Evolutionary conservation across 345 rosid genomes (phyloP), one percentile per base, ranked within the genome.

Genomic region (Cardamine resedifolia): DNA sequence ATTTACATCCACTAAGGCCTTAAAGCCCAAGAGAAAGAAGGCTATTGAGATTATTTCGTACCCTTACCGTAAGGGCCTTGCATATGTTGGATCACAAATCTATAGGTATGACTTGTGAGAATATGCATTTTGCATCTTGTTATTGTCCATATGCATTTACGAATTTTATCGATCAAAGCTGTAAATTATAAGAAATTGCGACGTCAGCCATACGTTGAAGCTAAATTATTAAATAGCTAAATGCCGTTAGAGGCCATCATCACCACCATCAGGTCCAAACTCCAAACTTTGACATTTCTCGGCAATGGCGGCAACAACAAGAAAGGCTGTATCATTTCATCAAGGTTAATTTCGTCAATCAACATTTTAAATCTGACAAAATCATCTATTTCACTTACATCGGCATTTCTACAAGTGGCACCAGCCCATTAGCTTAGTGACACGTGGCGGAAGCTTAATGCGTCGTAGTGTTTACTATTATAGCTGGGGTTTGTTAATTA

Each of bases 271-370:
- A 45, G 11, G 10, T 20, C 64, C 57, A 28, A 28, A 28, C 1
- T 28, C 30, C 30, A 28, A 28, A 28, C 27, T 10, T 24, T 36
- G 67, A 59, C 66, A 69, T 4, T 47, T 49, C 4, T 16, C 5
- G 7, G 39, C n/a, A 49, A 27, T 61, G 75, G 61, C 68, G 68
- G 60, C 75, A 71, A 41, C 26, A 39, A 14, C n/a, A n/a, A n/a
- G 18, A 43, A 62, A 16, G 44, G 69, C 4, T 10, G 14, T 18
- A 62, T 14, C 14, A 53, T 51, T 3, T 39, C 3, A 24, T 15
- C 3, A 67, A 55, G 27, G 28, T 14, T 7, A 53, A 6, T 41
- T 41, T 68, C 52, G 72, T 68, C 63, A 68, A 39, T 23, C 33
- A n/a, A 3, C 0, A 1, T 4, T 48, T 28, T 10, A 33, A 52